Percentiles rank a stretch among this genome's conserved stretches.
phyloP scores from a whole-genome alignment of 2,329 filamentous ascomycete species.

The Podosphaera fusca region DNA sequence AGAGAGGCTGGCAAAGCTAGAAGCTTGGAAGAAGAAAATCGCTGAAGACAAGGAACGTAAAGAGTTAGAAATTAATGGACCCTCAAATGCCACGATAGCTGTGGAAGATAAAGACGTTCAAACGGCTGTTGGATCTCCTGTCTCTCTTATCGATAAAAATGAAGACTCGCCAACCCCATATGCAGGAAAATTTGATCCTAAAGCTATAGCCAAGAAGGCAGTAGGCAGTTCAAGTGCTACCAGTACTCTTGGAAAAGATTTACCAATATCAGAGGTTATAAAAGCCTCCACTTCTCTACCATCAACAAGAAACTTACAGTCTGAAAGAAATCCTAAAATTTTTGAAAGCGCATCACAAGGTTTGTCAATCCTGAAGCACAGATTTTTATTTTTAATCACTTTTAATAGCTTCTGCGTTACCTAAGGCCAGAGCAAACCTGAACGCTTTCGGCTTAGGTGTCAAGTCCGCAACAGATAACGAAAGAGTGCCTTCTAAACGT shows the following conservation, averaged over 20 bases:
- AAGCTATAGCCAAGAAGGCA: constrained; percentile 63
- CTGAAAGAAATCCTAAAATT: constrained; percentile 21
- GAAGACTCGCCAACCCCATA: constrained; percentile 35
- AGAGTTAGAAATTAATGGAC: constrained; percentile 43
- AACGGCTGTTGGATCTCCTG: constrained; percentile 23
- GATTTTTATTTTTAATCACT: constrained; percentile 5
- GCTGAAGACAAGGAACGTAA: constrained; percentile 49
- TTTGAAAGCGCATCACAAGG: constrained; percentile 20
- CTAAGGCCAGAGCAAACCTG: constrained; percentile 49
- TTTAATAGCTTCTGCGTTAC: constrained; percentile 24
- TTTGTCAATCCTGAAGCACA: constrained; percentile 9
- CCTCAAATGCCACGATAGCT: constrained; percentile 44
- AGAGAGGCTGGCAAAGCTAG: constrained; percentile 57
- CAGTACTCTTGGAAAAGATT: constrained; percentile 30
- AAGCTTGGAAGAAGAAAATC: constrained; percentile 83
- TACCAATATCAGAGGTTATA: constrained; percentile 24
- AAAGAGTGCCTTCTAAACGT: constrained; percentile 45
- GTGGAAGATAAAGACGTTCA: constrained; percentile 43
- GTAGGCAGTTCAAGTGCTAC: constrained; percentile 32
- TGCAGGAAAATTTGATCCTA: constrained; percentile 66
- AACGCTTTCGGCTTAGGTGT: constrained; percentile 62
- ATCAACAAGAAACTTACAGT: constrained; percentile 18
- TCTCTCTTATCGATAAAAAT: constrained; percentile 24
- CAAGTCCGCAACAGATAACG: constrained; percentile 39
- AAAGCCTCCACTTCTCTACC: constrained; percentile 22